Conservation (phyloP, 495 filamentous ascomycete genomes). For the Glonium stellatum region DNA sequence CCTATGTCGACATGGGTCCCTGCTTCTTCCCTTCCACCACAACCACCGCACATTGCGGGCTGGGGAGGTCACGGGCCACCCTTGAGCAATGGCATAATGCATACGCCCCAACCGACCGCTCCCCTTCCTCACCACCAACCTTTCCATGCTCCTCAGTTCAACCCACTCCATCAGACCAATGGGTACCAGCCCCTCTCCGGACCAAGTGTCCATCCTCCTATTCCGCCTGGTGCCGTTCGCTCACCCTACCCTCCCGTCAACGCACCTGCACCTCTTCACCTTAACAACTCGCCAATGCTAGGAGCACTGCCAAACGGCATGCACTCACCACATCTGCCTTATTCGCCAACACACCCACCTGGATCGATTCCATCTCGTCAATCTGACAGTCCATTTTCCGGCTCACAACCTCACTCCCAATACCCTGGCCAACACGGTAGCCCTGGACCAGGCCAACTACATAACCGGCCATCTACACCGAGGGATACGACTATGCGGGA, state of each 20-base stretch:
- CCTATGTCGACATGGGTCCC: constrained; percentile 8
- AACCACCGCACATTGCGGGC: constrained; percentile 5
- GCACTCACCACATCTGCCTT: constrained; percentile 28
- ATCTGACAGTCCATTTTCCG: constrained; percentile 21
- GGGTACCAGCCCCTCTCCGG: constrained; percentile 25
- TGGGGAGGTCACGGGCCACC: constrained; percentile 8
- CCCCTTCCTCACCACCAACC: constrained; percentile 20
- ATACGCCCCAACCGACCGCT: constrained; percentile 11
- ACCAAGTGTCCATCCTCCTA: constrained; percentile 12
- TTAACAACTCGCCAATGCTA: constrained; percentile 17
- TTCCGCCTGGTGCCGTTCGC: constrained; percentile 14
- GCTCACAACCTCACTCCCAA: constrained; percentile 13
- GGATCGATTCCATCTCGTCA: constrained; percentile 13
- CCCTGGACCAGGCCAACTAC: constrained; percentile 11
- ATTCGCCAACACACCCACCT: constrained; percentile 28
- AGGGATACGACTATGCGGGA: constrained; percentile 21
- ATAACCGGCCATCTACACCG: constrained; percentile 23
- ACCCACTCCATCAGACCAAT: constrained; percentile 26
- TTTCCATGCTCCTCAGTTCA: constrained; percentile 19
- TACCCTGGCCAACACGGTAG: constrained; percentile 22
- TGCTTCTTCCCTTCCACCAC: constrained; percentile 1
- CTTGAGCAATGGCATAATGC: constrained; percentile 21
- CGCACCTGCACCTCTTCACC: constrained; percentile 19
- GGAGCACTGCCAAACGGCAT: constrained; percentile 21
- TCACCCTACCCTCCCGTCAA: constrained; percentile 18